Evolutionary conservation across 1,284 basidiomycete genomes (phyloP).

Genomic region (Cutaneotrichosporon sp.): DNA sequence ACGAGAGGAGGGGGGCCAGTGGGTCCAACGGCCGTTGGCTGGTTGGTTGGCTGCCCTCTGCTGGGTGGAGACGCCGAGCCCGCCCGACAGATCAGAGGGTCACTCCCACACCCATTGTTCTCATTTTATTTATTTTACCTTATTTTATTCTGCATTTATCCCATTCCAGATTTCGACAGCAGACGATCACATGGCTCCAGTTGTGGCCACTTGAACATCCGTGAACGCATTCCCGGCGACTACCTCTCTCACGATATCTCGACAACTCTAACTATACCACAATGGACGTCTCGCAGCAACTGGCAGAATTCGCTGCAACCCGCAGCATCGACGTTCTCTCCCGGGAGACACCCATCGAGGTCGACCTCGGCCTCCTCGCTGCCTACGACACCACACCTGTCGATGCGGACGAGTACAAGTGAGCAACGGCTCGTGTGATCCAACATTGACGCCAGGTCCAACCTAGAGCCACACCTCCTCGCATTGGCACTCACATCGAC

Average conservation of each 20-base stretch:
- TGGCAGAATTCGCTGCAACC: conserved; percentile 37
- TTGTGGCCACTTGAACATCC: no score
- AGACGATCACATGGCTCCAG: neutral
- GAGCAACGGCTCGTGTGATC: conserved; percentile 27
- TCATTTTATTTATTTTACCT: no score
- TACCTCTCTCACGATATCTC: neutral
- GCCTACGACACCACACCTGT: conserved; percentile 84
- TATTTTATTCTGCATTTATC: no score
- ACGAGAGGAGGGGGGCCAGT: neutral
- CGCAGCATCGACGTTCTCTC: conserved; percentile 54
- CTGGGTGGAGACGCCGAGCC: conserved; percentile 1
- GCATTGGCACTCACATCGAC: conserved; percentile 78
- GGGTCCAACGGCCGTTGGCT: neutral
- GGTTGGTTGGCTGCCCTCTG: neutral
- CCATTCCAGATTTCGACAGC: conserved; percentile 1
- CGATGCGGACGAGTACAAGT: conserved; percentile 73
- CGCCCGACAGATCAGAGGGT: no score
- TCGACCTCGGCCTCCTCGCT: conserved; percentile 77
- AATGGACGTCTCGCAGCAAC: conserved; percentile 45
- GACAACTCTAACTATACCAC: conserved; percentile 5
- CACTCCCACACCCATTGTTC: no score
- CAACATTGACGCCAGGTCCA: conserved; percentile 52
- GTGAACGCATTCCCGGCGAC: neutral
- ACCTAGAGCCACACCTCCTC: conserved; percentile 75
- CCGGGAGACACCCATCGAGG: conserved; percentile 71